Evolutionary conservation across 1,139 yeast genomes (phyloP), one percentile per base, ranked within the genome.

Genomic region (Geotrichum phurueaensis): DNA sequence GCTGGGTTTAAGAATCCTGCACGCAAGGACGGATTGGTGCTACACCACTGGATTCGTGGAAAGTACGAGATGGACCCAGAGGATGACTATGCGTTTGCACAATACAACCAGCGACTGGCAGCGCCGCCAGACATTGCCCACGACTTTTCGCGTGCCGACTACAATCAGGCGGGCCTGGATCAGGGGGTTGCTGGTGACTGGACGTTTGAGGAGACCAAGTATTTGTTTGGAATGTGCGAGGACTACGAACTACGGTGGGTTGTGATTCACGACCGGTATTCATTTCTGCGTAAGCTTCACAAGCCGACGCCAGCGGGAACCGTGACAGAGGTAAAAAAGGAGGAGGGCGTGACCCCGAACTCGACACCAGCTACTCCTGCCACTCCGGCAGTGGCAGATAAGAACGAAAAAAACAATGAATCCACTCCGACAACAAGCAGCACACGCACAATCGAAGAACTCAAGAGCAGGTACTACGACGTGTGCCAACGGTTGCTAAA

Each of bases 11-110:
- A 73, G 52, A 86, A 85, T 62, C 76, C 78, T 6, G 81, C 84
- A 0, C 77, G 85, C 57, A 71, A 71, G 0, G 83, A 81, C 56
- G 83, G 75, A 1, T 70, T 85, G 51, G 75, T 75, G 51, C 77
- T 92, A 54, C 76, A 78, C 60, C 99, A 94, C 73, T 95, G 99
- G 99, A 92, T 86, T 5, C 85, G 89, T 65, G 96, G 96, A 0
- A 79, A 87, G 1, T 80, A 78, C 62, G 86, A 82, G 55, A 78
- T 76, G 60, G 75, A 63, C 55, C 56, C 56, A 15, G 59, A 55
- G 29, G 63, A 60, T 57, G 84, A 87, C 2, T 88, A 89, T 69
- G 77, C 82, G 53, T 94, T 88, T 75, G 89, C 87, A 51, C 89
- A 88, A 71, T 91, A 83, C 71, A 86, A 89, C 70, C 85, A 85